These are phyloP conservation scores for Harringtonia aguacate DNA, from an alignment of 2,329 filamentous ascomycete species.

Conservation along the genomic window DNA sequence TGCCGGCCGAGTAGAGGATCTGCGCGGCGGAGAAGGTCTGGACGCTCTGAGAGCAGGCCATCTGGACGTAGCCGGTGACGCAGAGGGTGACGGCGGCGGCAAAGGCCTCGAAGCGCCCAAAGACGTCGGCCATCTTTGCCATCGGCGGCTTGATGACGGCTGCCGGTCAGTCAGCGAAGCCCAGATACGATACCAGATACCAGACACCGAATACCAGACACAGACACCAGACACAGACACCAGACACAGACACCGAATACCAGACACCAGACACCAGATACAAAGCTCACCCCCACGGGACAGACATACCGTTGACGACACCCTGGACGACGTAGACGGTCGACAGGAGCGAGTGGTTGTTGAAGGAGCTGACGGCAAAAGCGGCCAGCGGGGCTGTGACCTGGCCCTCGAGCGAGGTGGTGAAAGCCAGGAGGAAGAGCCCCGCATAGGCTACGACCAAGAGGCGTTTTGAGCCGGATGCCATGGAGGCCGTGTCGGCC, in stretches of 20 bases:
- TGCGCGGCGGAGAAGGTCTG: constrained; percentile 40
- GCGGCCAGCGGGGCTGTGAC: constrained; percentile 48
- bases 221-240: background rate
- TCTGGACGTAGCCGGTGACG: constrained; percentile 45
- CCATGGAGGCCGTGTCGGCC: background rate
- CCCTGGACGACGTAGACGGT: constrained; percentile 54
- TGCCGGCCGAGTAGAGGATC: constrained; percentile 50
- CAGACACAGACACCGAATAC: background rate
- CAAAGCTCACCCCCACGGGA: too few relatives aligned
- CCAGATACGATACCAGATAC: too few relatives aligned
- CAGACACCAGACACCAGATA: background rate
- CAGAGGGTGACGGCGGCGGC: constrained; percentile 41
- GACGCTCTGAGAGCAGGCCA: constrained; percentile 43
- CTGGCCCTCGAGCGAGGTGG: constrained; percentile 56
- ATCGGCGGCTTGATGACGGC: constrained; percentile 50
- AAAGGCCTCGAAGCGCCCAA: constrained; percentile 51
- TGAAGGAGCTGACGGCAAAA: constrained; percentile 55
- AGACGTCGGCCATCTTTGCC: constrained; percentile 51
- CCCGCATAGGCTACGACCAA: constrained; percentile 15
- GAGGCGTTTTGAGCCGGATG: constrained; percentile 3
- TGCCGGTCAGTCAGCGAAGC: constrained; percentile 10
- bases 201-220: too few relatives aligned
- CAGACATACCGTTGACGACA: constrained; percentile 44
- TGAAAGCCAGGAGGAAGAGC: constrained; percentile 50
- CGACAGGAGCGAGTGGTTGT: constrained; percentile 51